Conservation (phyloP, 352 stramenopile species). For the Sclerospora graminicola region DNA sequence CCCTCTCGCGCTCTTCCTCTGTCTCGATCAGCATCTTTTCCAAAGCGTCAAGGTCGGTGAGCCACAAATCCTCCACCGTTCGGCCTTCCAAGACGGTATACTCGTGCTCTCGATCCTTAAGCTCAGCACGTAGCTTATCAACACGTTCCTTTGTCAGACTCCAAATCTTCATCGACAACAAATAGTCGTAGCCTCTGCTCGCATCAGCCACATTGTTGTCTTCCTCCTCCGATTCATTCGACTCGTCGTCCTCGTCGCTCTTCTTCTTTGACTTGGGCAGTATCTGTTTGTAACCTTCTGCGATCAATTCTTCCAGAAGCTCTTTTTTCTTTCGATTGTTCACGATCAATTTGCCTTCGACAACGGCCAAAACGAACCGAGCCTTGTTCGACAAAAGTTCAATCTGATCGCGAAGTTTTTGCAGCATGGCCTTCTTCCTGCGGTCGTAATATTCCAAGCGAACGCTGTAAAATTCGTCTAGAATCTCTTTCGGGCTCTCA, state of each 20-base stretch:
- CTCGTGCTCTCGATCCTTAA: slow-evolving; percentile 80
- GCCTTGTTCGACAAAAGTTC: slow-evolving; percentile 91
- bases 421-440: slow-evolving; percentile 84
- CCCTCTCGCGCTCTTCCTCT: slow-evolving; percentile 40
- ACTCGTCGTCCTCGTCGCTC: slow-evolving; percentile 30
- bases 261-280: slow-evolving; percentile 37
- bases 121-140: slow-evolving; percentile 82
- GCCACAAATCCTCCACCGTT: slow-evolving; percentile 88
- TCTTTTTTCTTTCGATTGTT: slow-evolving; percentile 91
- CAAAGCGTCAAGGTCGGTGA: slow-evolving; percentile 87
- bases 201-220: slow-evolving; percentile 26
- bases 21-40: slow-evolving; percentile 61
- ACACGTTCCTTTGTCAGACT: slow-evolving; percentile 92
- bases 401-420: slow-evolving; percentile 86
- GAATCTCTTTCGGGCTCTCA: slow-evolving; percentile 85
- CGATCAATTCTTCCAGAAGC: slow-evolving; percentile 80
- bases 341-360: slow-evolving; percentile 88
- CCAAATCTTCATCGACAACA: slow-evolving; percentile 92
- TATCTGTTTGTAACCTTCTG: slow-evolving; percentile 86
- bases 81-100: slow-evolving; percentile 70
- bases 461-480: slow-evolving; percentile 91
- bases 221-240: slow-evolving; percentile 44
- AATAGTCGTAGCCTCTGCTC: slow-evolving; percentile 88
- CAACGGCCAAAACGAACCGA: slow-evolving; percentile 92
- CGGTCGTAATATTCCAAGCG: slow-evolving; percentile 89